phyloP scores from a whole-genome alignment of 805 yeast genomes.

The Trichomonascus vanleenenianus region DNA sequence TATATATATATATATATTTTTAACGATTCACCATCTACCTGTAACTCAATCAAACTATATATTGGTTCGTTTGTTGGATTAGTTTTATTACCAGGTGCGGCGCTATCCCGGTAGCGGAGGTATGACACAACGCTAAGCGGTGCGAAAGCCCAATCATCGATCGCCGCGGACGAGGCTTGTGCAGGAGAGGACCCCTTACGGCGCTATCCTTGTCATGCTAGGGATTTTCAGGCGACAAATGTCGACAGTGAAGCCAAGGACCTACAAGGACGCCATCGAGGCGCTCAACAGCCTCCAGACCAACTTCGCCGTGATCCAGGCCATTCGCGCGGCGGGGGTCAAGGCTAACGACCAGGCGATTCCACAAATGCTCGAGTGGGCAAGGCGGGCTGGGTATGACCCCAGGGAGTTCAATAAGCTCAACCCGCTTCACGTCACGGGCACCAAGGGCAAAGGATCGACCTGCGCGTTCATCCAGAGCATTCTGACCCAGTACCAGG shows the following conservation, averaged over 20 bases:
- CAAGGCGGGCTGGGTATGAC: slow-evolving; percentile 57
- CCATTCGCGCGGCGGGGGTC: slow-evolving; percentile 70
- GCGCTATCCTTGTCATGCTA: not conserved
- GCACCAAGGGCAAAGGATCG: slow-evolving; percentile 98
- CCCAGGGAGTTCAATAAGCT: slow-evolving; percentile 62
- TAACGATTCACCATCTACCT: no score
- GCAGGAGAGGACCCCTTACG: not conserved
- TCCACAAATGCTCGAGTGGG: slow-evolving; percentile 81
- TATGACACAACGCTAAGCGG: no score
- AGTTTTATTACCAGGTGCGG: no score
- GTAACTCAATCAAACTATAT: no score
- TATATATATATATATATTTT: no score
- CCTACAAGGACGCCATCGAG: slow-evolving; percentile 63
- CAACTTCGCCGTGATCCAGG: slow-evolving; percentile 83
- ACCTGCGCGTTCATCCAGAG: slow-evolving; percentile 92
- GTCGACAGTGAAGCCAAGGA: slow-evolving; percentile 4
- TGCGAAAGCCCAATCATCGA: not conserved
- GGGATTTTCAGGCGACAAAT: slow-evolving; percentile 1
- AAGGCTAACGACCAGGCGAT: slow-evolving; percentile 53
- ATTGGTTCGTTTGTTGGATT: no score
- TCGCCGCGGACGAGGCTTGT: not conserved
- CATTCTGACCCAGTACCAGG: slow-evolving; percentile 57
- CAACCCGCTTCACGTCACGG: slow-evolving; percentile 87
- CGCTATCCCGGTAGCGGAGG: no score
- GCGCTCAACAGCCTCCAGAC: slow-evolving; percentile 85